Base-by-base conservation (phyloP, 2,329 filamentous ascomycete species). In the Alternaria gaisen region DNA sequence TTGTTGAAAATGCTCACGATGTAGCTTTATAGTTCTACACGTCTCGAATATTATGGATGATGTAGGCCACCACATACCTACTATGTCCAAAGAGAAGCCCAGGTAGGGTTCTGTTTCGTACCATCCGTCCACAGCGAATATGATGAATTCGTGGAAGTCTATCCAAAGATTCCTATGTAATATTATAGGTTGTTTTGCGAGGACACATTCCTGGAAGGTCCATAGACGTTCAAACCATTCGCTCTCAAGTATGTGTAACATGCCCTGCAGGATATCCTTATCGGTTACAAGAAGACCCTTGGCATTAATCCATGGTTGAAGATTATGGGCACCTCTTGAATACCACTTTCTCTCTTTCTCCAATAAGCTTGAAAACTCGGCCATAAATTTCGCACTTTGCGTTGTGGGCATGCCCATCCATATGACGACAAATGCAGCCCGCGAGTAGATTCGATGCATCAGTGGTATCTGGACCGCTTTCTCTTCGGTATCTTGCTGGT, bases 11-110 rank as follows among this genome's bases (percentile, higher is more conserved):
- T 6, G 3, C 30, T 10, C 7, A n/a, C 30, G 18, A 3, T 2
- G 22, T 3, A 10, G 1, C 3, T 16, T 20, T 1, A 38, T 2
- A 0, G 7, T 0, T n/a, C 16, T 38, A 38, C 34, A 38, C 6
- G 7, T 1, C 4, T 1, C 22, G 4, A 1, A 22, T 22, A 22
- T 1, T 5, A 0, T 22, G 4, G 22, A 1, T 22, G 22, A 22
- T 4, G n/a, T n/a, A n/a, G n/a, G n/a, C n/a, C n/a, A n/a, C n/a
- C n/a, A n/a, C n/a, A n/a, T n/a, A n/a, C n/a, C n/a, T n/a, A n/a
- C n/a, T n/a, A n/a, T n/a, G n/a, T n/a, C n/a, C n/a, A n/a, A n/a
- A n/a, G n/a, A n/a, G n/a, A n/a, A n/a, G n/a, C n/a, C n/a, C n/a
- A n/a, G n/a, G n/a, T n/a, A n/a, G n/a, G n/a, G n/a, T n/a, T n/a